A percentile compares a stretch with the other conserved stretches of the same genome.
Evolutionary conservation across 2,329 filamentous ascomycete genomes (phyloP).

Genomic region (Phaeomoniella chlamydospora): DNA sequence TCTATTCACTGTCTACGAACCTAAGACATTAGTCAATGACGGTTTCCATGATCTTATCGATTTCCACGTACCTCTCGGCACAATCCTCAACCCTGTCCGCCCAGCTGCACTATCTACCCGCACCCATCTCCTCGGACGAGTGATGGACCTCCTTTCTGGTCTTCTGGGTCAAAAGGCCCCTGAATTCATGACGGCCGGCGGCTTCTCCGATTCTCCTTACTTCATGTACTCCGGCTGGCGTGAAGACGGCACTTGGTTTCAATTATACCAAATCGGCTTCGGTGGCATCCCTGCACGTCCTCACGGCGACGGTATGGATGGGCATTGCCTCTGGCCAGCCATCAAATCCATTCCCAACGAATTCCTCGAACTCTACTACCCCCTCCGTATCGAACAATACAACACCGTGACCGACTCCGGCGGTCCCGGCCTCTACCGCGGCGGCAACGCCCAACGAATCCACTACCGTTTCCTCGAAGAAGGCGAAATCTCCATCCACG

Average conservation of each 20-base stretch:
- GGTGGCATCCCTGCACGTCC: constrained; percentile 33
- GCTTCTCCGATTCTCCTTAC: constrained; percentile 35
- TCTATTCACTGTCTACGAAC: constrained; percentile 33
- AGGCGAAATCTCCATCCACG: constrained; percentile 32
- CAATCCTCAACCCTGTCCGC: constrained; percentile 29
- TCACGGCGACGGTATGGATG: constrained; percentile 33
- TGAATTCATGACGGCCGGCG: constrained; percentile 31
- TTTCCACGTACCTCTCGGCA: constrained; percentile 29
- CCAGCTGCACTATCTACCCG: constrained; percentile 32
- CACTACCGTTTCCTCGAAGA: constrained; percentile 30
- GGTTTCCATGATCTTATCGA: constrained; percentile 36
- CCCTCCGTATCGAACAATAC: constrained; percentile 33
- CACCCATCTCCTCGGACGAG: constrained; percentile 32
- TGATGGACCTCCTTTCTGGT: constrained; percentile 35
- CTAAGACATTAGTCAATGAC: constrained; percentile 34
- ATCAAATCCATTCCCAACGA: constrained; percentile 37
- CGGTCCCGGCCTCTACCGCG: constrained; percentile 30
- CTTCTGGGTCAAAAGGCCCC: constrained; percentile 33
- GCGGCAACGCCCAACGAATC: constrained; percentile 34
- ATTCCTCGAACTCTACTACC: constrained; percentile 32
- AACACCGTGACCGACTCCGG: constrained; percentile 32
- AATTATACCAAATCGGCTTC: constrained; percentile 36
- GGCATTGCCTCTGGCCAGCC: constrained; percentile 35
- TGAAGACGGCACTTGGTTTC: constrained; percentile 31
- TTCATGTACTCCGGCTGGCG: constrained; percentile 37